Percentiles rank a stretch among this genome's conserved stretches.
Evolutionary conservation across 192 early-diverging fungal species (phyloP).

Genomic region (Umbelopsis sp.): DNA sequence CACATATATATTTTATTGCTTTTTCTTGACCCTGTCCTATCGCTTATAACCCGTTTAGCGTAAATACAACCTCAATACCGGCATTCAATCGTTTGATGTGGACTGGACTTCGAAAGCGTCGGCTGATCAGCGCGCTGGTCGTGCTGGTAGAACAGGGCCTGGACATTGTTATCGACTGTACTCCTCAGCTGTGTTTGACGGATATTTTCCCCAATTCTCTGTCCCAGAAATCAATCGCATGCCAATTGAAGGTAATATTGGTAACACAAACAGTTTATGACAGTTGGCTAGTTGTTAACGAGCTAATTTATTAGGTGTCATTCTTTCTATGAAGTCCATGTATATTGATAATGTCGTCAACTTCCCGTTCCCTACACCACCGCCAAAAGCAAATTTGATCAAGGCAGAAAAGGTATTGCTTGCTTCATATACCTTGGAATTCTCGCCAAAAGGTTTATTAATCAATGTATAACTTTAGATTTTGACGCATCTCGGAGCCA

Average conservation of each 20-base stretch:
- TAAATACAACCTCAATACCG: conserved; percentile 80
- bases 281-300: background rate
- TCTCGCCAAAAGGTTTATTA: background rate
- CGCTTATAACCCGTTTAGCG: conserved; percentile 39
- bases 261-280: background rate
- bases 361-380: conserved; percentile 98
- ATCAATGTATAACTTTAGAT: conserved; percentile 30
- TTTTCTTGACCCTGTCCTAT: conserved; percentile 4
- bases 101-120: conserved; percentile 94
- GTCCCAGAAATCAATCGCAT: conserved; percentile 91
- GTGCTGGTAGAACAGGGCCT: conserved; percentile 94
- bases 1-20: background rate
- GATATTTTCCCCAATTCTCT: conserved; percentile 85
- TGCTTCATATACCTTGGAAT: too few relatives aligned
- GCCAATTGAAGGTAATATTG: conserved; percentile 78
- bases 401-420: conserved; percentile 70
- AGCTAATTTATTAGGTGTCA: conserved; percentile 55
- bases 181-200: conserved; percentile 90
- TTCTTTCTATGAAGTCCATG: conserved; percentile 98
- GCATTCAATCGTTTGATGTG: conserved; percentile 88
- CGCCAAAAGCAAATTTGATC: conserved; percentile 67
- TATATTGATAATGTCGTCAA: conserved; percentile 91
- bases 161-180: conserved; percentile 98
- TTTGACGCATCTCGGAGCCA: conserved; percentile 76
- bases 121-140: conserved; percentile 93